phyloP scores from a whole-genome alignment of 441 rosid genomes.

The Arabidopsis lyrata region DNA sequence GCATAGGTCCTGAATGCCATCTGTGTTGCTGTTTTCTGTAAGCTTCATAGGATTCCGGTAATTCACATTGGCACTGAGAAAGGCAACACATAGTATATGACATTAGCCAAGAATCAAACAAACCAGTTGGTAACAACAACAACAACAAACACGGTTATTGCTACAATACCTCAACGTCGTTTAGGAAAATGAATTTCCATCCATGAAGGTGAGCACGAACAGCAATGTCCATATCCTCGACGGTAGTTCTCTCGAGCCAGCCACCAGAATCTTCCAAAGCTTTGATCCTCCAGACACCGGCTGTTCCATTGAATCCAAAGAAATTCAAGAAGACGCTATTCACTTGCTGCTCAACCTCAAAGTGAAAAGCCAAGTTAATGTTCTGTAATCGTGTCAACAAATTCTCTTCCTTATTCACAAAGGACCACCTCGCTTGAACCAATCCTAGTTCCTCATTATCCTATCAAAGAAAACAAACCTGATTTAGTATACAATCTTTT shows the following conservation, averaged over 20 bases:
- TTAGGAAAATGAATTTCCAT: slow-evolving; percentile 89
- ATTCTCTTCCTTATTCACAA: slow-evolving; percentile 94
- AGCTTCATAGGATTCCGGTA: slow-evolving; percentile 97
- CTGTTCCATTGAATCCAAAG: slow-evolving; percentile 97
- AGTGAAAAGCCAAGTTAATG: slow-evolving; percentile 87
- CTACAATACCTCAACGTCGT: slow-evolving; percentile 77
- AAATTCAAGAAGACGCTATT: slow-evolving; percentile 84
- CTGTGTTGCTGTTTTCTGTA: slow-evolving; percentile 94
- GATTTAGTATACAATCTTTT: not conserved
- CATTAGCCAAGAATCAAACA: slow-evolving; percentile 7
- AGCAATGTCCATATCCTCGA: slow-evolving; percentile 98
- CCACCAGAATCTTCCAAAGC: slow-evolving; percentile 97
- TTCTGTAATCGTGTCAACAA: slow-evolving; percentile 88
- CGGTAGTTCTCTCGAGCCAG: slow-evolving; percentile 97
- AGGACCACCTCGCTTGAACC: slow-evolving; percentile 97
- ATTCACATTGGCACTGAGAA: slow-evolving; percentile 88
- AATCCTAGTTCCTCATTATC: slow-evolving; percentile 80
- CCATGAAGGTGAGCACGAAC: slow-evolving; percentile 94
- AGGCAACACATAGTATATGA: not conserved
- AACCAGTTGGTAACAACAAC: slow-evolving; percentile 2
- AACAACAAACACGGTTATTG: not conserved
- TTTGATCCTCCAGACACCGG: slow-evolving; percentile 97
- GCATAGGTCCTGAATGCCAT: slow-evolving; percentile 99
- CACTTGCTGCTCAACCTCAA: slow-evolving; percentile 97
- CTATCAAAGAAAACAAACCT: slow-evolving; percentile 44